Evolutionary conservation across 495 filamentous ascomycete genomes (phyloP).

Genomic region (Aspergillus diversus): DNA sequence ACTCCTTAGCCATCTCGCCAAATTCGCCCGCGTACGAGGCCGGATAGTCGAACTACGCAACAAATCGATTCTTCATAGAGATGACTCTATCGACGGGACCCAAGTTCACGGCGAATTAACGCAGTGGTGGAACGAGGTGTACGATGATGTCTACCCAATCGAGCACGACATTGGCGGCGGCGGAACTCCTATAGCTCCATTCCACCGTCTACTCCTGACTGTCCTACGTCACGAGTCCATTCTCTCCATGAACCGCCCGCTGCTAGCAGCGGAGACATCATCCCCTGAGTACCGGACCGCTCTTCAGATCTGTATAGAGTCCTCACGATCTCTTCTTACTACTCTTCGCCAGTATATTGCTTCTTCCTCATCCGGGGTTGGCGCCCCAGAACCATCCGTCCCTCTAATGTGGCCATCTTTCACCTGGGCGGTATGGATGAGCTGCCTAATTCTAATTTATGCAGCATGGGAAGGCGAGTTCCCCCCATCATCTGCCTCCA

Average conservation of each 20-base stretch:
- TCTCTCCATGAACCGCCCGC: constrained; percentile 49
- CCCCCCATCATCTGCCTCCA: constrained; percentile 31
- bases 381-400: constrained; percentile 7
- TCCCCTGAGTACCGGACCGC: constrained; percentile 47
- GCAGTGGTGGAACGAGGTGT: constrained; percentile 53
- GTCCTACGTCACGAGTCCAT: constrained; percentile 47
- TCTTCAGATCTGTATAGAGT: constrained; percentile 48
- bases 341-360: constrained; percentile 36
- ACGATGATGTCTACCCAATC: constrained; percentile 44
- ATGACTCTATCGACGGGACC: constrained; percentile 37
- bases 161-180: constrained; percentile 23
- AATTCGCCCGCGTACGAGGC: constrained; percentile 47
- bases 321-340: constrained; percentile 44
- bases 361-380: constrained; percentile 5
- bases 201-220: constrained; percentile 42
- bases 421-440: constrained; percentile 55
- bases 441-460: constrained; percentile 50
- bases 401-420: constrained; percentile 51
- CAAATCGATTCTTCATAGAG: constrained; percentile 47
- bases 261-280: constrained; percentile 40
- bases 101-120: constrained; percentile 43
- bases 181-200: constrained; percentile 23
- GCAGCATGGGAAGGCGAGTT: constrained; percentile 47
- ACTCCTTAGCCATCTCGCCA: constrained; percentile 43
- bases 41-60: constrained; percentile 50